phyloP scores from a whole-genome alignment of 495 filamentous ascomycete species.

The Sabuloglossum arenarium region DNA sequence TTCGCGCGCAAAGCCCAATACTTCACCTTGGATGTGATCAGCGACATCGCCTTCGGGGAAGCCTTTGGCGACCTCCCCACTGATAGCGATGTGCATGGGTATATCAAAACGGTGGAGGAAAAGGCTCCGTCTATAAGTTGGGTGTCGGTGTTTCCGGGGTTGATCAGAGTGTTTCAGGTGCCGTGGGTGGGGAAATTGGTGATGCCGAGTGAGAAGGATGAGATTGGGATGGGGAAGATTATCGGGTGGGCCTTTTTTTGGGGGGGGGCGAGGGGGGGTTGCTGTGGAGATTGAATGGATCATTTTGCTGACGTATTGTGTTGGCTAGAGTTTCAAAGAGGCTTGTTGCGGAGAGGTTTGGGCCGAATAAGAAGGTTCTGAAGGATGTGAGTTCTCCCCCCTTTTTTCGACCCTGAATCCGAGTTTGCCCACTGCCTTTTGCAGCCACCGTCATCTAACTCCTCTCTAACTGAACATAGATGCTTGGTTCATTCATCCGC shows the following conservation, averaged over 20 bases:
- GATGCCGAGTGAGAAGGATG: constrained; percentile 12
- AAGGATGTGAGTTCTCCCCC: too few relatives aligned
- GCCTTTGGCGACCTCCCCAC: constrained; percentile 24
- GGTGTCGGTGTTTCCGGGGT: background rate
- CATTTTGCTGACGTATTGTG: too few relatives aligned
- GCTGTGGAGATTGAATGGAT: background rate
- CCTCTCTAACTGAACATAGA: too few relatives aligned
- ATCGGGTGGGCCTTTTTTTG: constrained; percentile 9
- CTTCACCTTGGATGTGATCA: constrained; percentile 31
- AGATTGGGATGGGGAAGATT: constrained; percentile 10
- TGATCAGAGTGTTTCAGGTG: background rate
- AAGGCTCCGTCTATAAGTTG: background rate
- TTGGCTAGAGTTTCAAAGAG: background rate
- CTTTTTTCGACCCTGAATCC: too few relatives aligned
- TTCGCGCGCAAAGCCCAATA: constrained; percentile 22
- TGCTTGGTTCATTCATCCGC: background rate
- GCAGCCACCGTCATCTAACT: too few relatives aligned
- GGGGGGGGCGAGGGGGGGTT: background rate
- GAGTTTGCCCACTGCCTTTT: too few relatives aligned
- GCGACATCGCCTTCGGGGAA: constrained; percentile 28
- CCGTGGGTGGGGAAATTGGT: constrained; percentile 9
- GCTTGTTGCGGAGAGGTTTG: background rate
- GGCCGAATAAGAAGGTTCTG: background rate
- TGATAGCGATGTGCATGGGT: constrained; percentile 10
- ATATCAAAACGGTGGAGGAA: background rate